Conservation (phyloP, 139 green algal species). For the Asterochloris sp. region DNA sequence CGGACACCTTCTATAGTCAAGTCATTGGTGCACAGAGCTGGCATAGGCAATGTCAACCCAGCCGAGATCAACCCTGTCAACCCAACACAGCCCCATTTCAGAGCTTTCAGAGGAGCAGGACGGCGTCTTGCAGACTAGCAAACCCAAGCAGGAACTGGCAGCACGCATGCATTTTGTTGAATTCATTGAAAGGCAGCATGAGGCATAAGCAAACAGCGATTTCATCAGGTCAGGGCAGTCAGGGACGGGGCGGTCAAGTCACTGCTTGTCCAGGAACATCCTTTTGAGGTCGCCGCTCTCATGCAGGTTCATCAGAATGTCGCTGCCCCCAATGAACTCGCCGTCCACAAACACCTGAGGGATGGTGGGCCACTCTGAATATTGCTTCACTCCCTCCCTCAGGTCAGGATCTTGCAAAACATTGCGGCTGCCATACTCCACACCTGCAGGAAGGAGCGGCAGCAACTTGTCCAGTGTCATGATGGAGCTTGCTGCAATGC, state of each 20-base stretch:
- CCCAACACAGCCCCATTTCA: constrained; percentile 20
- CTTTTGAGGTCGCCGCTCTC: constrained; percentile 82
- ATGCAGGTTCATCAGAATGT: constrained; percentile 95
- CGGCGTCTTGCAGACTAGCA: constrained; percentile 31
- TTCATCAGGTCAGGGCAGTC: neutral
- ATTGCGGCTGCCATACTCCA: constrained; percentile 78
- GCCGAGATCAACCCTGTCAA: constrained; percentile 16
- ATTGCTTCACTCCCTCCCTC: constrained; percentile 91
- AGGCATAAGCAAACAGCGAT: too few species aligned
- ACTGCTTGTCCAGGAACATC: constrained; percentile 33
- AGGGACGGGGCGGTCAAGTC: neutral
- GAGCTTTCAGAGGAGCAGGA: constrained; percentile 35
- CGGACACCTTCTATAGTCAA: constrained; percentile 37
- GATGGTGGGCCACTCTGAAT: constrained; percentile 95
- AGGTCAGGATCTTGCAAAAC: constrained; percentile 85
- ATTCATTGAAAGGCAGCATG: neutral
- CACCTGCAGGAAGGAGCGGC: constrained; percentile 37
- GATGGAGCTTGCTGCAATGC: neutral
- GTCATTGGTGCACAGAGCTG: neutral
- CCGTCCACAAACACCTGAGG: constrained; percentile 90
- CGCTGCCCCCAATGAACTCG: constrained; percentile 92
- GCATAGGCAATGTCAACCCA: neutral
- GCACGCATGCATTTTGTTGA: neutral
- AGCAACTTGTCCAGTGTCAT: neutral
- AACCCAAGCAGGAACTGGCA: neutral